phyloP scores from a whole-genome alignment of 805 yeast genomes.

The Nakazawaea siamensis region DNA sequence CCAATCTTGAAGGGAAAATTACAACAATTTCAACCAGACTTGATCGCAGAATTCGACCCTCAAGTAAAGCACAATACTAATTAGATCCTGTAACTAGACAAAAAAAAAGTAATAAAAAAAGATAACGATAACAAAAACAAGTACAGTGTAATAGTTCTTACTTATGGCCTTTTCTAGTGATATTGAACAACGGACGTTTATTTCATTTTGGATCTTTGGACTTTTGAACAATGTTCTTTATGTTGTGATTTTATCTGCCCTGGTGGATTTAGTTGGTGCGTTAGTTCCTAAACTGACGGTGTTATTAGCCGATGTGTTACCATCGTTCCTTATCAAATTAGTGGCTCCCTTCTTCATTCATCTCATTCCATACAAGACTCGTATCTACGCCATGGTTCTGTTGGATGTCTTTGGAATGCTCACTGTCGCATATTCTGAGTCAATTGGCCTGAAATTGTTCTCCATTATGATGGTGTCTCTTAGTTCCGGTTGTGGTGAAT shows the following conservation, averaged over 20 bases:
- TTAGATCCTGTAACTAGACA: conserved; percentile 9
- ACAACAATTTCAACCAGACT: conserved; percentile 51
- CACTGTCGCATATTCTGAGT: conserved; percentile 38
- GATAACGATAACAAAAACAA: neutral
- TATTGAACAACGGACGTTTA: conserved; percentile 22
- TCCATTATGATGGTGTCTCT: conserved; percentile 78
- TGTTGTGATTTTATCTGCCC: conserved; percentile 88
- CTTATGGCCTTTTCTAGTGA: no score
- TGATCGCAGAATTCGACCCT: conserved; percentile 52
- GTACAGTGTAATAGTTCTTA: neutral
- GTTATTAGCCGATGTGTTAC: conserved; percentile 77
- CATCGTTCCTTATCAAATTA: conserved; percentile 66
- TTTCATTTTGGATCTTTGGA: conserved; percentile 76
- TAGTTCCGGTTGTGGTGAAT: conserved; percentile 87
- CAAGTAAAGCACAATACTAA: conserved; percentile 49
- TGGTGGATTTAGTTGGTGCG: conserved; percentile 84
- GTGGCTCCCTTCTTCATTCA: conserved; percentile 77
- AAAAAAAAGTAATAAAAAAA: neutral
- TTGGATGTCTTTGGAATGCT: conserved; percentile 73
- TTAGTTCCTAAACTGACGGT: conserved; percentile 79
- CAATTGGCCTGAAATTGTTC: conserved; percentile 33
- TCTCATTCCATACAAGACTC: conserved; percentile 41
- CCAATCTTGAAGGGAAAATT: conserved; percentile 44
- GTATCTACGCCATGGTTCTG: conserved; percentile 47
- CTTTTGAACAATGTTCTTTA: conserved; percentile 81